Evolutionary conservation across 495 filamentous ascomycete genomes (phyloP).

Genomic region (Tuber brumale): DNA sequence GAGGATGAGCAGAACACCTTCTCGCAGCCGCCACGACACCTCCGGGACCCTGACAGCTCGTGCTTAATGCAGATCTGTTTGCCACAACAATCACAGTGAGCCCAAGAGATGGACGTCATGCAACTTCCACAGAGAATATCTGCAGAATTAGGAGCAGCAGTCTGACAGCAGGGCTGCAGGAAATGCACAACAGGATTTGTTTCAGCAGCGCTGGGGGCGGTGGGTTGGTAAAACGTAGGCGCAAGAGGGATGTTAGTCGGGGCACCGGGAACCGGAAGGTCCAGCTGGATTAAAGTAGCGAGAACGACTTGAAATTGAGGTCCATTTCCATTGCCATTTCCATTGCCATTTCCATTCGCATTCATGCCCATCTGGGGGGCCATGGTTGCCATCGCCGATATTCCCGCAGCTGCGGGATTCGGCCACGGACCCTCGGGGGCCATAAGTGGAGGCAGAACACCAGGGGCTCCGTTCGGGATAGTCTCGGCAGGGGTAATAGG

Average conservation of each 20-base stretch:
- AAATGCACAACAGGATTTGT: conserved; percentile 33
- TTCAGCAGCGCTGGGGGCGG: conserved; percentile 18
- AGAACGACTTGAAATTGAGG: background rate
- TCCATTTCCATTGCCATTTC: background rate
- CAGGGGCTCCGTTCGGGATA: background rate
- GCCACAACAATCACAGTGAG: conserved; percentile 34
- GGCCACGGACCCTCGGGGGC: conserved; percentile 5
- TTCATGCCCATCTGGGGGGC: background rate
- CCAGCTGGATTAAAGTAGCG: background rate
- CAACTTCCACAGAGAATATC: conserved; percentile 40
- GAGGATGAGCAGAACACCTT: conserved; percentile 40
- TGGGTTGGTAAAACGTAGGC: background rate
- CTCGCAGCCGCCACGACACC: conserved; percentile 37
- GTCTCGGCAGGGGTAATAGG: conserved; percentile 8
- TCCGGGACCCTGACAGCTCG: conserved; percentile 37
- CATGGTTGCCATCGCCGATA: conserved; percentile 1
- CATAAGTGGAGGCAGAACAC: conserved; percentile 3
- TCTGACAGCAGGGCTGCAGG: conserved; percentile 38
- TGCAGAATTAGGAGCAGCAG: conserved; percentile 31
- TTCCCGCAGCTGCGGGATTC: background rate
- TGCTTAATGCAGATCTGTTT: conserved; percentile 40
- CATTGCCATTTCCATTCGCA: background rate
- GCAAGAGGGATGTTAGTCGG: background rate
- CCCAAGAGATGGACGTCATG: conserved; percentile 31
- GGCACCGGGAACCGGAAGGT: background rate